These are phyloP conservation scores for Neoboletus subvelutipes DNA, from an alignment of 768 basidiomycete genomes.

Conservation along the genomic window DNA sequence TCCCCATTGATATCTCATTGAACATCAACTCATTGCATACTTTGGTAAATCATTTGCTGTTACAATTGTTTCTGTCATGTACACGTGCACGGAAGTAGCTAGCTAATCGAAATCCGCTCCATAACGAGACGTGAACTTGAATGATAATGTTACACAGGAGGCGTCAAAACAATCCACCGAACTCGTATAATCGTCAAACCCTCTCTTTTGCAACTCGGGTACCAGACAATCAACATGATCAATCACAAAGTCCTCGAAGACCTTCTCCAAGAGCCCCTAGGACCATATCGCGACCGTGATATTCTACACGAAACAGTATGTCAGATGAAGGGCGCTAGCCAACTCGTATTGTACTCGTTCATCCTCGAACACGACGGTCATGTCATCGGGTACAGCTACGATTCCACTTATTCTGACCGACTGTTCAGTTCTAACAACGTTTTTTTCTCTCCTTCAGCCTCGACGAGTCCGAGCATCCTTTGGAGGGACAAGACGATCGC, in stretches of 20 bases:
- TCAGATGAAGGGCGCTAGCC: conserved; percentile 5
- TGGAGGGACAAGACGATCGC: conserved; percentile 30
- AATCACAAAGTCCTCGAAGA: conserved; percentile 19
- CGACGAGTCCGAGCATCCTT: conserved; percentile 46
- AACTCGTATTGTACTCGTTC: conserved; percentile 31
- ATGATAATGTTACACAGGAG: background rate
- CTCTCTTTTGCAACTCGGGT: background rate
- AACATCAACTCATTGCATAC: conserved; percentile 27
- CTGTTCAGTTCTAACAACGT: background rate
- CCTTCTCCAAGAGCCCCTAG: conserved; percentile 28
- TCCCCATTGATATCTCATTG: conserved; percentile 24
- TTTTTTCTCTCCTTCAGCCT: conserved; percentile 34
- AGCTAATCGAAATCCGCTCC: conserved; percentile 12
- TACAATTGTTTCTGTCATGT: conserved; percentile 29
- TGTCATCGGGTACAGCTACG: conserved; percentile 26
- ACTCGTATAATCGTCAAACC: no score
- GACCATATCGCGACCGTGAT: conserved; percentile 31
- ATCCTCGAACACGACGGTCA: conserved; percentile 26
- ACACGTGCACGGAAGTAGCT: conserved; percentile 26
- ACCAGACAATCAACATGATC: conserved; percentile 14
- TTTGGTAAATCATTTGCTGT: conserved; percentile 33
- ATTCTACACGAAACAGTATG: conserved; percentile 23
- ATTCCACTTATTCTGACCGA: background rate
- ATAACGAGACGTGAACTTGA: conserved; percentile 1
- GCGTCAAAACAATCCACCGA: background rate